phyloP scores from a whole-genome alignment of 1,284 basidiomycete species.

The Apiotrichum laibachii region DNA sequence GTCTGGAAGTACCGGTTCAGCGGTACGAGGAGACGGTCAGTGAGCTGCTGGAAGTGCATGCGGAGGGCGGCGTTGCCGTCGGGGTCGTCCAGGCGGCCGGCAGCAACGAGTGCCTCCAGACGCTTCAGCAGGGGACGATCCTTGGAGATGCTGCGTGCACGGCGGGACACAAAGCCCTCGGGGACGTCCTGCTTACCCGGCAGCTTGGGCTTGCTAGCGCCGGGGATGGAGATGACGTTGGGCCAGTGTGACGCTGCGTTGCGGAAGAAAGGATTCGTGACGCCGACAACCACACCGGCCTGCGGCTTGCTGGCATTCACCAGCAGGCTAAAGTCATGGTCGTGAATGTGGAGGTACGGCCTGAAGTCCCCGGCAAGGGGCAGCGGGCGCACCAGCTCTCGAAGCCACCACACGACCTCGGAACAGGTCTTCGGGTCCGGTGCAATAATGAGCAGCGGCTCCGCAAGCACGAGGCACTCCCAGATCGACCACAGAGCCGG shows the following conservation, averaged over 20 bases:
- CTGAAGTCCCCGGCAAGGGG: constrained; percentile 81
- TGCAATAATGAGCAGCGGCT: constrained; percentile 83
- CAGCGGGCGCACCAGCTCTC: constrained; percentile 85
- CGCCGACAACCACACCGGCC: constrained; percentile 78
- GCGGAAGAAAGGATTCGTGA: constrained; percentile 92
- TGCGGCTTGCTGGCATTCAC: constrained; percentile 82
- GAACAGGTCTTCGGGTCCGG: constrained; percentile 71
- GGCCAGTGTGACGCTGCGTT: constrained; percentile 89
- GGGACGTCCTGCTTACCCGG: constrained; percentile 47
- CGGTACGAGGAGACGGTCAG: constrained; percentile 84
- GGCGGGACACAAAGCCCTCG: constrained; percentile 69
- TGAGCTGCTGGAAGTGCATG: constrained; percentile 81
- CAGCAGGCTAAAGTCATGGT: constrained; percentile 71
- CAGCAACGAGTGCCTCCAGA: constrained; percentile 41
- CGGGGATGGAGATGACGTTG: constrained; percentile 60
- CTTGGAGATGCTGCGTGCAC: constrained; percentile 82
- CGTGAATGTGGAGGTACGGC: constrained; percentile 95
- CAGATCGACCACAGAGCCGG: constrained; percentile 86
- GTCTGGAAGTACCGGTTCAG: constrained; percentile 90
- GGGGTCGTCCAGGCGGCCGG: constrained; percentile 44
- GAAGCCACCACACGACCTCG: constrained; percentile 84
- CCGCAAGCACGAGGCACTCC: constrained; percentile 84
- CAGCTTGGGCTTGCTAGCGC: constrained; percentile 6
- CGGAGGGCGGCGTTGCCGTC: constrained; percentile 65
- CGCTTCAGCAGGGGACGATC: constrained; percentile 65